phyloP scores from a whole-genome alignment of 495 filamentous ascomycete genomes.

The Talaromyces trachyspermus region DNA sequence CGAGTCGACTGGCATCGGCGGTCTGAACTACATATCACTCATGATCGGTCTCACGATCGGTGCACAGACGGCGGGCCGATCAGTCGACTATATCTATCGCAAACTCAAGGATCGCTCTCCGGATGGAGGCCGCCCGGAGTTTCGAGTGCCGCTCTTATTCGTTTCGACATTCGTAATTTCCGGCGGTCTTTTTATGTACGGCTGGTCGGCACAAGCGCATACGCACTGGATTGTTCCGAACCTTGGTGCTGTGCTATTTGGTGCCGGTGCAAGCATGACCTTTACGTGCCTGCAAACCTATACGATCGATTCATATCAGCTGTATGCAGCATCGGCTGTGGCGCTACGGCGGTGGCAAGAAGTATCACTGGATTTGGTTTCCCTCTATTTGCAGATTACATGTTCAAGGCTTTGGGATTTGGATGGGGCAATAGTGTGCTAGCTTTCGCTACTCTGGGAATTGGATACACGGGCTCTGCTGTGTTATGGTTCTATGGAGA shows the following conservation, averaged over 20 bases:
- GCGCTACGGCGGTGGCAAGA: constrained; percentile 40
- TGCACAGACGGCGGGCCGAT: constrained; percentile 12
- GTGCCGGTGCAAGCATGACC: constrained; percentile 31
- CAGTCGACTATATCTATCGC: constrained; percentile 35
- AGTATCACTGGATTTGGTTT: constrained; percentile 57
- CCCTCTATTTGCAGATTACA: constrained; percentile 53
- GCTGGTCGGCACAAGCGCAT: constrained; percentile 48
- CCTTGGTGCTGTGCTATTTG: constrained; percentile 25
- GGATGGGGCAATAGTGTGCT: constrained; percentile 47
- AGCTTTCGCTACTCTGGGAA: constrained; percentile 34
- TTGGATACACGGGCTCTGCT: constrained; percentile 42
- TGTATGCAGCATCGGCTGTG: constrained; percentile 46
- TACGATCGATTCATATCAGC: constrained; percentile 47
- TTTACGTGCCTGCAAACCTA: constrained; percentile 40
- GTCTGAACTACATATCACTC: constrained; percentile 33
- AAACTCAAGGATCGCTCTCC: constrained; percentile 30
- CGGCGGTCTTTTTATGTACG: constrained; percentile 55
- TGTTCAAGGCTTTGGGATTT: constrained; percentile 41
- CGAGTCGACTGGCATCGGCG: constrained; percentile 29
- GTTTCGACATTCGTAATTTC: too few relatives aligned
- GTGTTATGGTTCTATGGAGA: constrained; percentile 32
- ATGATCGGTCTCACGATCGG: constrained; percentile 22
- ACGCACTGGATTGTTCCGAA: constrained; percentile 51
- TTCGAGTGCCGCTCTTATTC: too few relatives aligned
- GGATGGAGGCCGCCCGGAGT: too few relatives aligned